Conservation (phyloP, 345 rosid genomes). For the Eucalyptus paniculata region DNA sequence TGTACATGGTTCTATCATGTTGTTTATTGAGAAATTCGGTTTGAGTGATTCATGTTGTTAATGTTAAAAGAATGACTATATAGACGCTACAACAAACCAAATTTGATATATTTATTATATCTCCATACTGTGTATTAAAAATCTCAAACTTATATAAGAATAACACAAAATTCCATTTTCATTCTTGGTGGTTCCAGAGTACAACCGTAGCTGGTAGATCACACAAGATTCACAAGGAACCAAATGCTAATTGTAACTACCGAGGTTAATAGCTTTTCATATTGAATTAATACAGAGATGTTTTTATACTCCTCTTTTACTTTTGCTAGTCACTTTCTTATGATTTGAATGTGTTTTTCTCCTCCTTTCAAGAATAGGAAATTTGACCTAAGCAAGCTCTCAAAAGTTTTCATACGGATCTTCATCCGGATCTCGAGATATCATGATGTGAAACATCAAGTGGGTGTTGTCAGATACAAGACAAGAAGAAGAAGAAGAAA, state of each 20-base stretch:
- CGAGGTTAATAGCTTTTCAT: not conserved
- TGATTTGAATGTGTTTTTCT: not conserved
- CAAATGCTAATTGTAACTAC: not conserved
- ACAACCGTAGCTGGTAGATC: not conserved
- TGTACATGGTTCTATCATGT: too few relatives aligned
- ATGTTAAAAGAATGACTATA: not conserved
- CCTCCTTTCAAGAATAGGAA: not conserved
- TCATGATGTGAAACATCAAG: too few relatives aligned
- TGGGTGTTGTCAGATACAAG: too few relatives aligned
- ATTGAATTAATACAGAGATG: not conserved
- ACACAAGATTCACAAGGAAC: not conserved
- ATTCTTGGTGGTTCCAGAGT: not conserved
- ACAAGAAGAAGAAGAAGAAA: too few relatives aligned
- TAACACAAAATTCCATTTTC: not conserved
- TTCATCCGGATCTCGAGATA: too few relatives aligned
- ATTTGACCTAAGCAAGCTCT: not conserved
- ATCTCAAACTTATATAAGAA: not conserved
- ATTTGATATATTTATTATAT: not conserved
- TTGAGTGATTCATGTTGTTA: too few relatives aligned
- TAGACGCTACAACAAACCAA: fast-evolving
- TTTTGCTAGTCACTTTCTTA: not conserved
- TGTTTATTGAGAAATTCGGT: too few relatives aligned
- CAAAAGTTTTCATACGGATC: too few relatives aligned
- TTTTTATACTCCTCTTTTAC: not conserved
- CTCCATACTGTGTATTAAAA: not conserved